These are phyloP conservation scores for Notholithocarpus densiflorus DNA, from an alignment of 306 rosid genomes.

Conservation along the genomic window DNA sequence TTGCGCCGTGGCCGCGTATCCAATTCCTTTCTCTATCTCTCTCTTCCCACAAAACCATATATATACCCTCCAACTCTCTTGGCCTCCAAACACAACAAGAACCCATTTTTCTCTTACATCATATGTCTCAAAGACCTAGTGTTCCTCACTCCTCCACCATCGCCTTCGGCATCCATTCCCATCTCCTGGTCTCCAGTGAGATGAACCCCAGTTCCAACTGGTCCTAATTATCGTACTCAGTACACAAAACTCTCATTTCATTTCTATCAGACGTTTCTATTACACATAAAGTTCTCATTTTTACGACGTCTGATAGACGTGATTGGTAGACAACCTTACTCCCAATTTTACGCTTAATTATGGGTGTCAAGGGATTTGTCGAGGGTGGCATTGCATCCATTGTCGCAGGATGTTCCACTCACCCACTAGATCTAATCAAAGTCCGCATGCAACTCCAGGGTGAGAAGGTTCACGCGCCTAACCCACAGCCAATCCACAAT, in stretches of 20 bases:
- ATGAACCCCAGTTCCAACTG: slow-evolving; percentile 23
- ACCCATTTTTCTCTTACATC: not conserved
- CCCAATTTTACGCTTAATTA: not conserved
- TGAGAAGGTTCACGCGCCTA: slow-evolving; percentile 32
- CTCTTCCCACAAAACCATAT: not conserved
- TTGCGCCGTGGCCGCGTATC: not conserved
- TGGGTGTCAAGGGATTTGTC: slow-evolving; percentile 48
- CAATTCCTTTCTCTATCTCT: not conserved
- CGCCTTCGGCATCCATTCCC: slow-evolving; percentile 38
- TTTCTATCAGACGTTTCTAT: no score
- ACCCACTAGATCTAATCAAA: slow-evolving; percentile 75
- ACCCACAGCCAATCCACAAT: slow-evolving; percentile 23
- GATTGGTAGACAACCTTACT: no score
- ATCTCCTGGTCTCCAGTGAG: slow-evolving; percentile 30
- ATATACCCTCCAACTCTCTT: not conserved
- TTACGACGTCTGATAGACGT: not conserved
- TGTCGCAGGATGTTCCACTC: slow-evolving; percentile 57
- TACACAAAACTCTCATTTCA: no score
- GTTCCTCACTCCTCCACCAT: slow-evolving; percentile 52
- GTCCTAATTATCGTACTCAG: not conserved
- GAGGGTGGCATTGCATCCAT: slow-evolving; percentile 71
- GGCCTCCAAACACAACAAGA: not conserved
- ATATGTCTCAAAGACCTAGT: slow-evolving; percentile 43
- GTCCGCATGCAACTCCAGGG: slow-evolving; percentile 89
- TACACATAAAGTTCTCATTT: no score